A percentile compares a stretch with the other conserved stretches of the same genome.
These are phyloP conservation scores for Coemansia sp. DNA, from an alignment of 192 early-diverging fungal species.

Conservation along the genomic window DNA sequence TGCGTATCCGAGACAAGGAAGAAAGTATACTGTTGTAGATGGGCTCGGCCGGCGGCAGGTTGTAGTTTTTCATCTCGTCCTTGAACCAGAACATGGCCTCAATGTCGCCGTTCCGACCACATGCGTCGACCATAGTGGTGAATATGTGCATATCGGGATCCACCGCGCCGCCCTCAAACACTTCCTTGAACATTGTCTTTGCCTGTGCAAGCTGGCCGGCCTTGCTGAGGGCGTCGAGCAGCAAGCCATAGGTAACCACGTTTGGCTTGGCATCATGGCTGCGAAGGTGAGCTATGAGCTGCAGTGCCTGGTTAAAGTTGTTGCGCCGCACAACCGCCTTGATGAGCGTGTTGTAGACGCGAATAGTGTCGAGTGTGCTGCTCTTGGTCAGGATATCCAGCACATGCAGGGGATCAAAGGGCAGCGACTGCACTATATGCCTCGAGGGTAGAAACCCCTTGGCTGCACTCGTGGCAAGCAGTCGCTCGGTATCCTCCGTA, in stretches of 20 bases:
- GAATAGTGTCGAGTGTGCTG: slow-evolving; percentile 22
- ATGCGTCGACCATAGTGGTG: slow-evolving; percentile 49
- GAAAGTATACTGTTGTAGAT: slow-evolving; percentile 50
- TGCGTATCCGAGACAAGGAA: slow-evolving; percentile 27
- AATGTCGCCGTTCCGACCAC: slow-evolving; percentile 41
- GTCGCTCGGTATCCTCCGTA: slow-evolving; percentile 18
- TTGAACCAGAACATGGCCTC: slow-evolving; percentile 31
- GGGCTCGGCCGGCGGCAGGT: slow-evolving; percentile 18
- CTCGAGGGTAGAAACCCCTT: slow-evolving; percentile 33
- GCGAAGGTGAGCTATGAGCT: slow-evolving; percentile 45
- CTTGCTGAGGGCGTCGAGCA: slow-evolving; percentile 54
- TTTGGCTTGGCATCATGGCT: slow-evolving; percentile 29
- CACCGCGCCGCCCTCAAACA: slow-evolving; percentile 19
- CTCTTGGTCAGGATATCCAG: slow-evolving; percentile 25
- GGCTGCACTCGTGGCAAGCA: slow-evolving; percentile 19
- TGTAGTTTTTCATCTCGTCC: slow-evolving; percentile 26
- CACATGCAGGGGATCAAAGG: slow-evolving; percentile 26
- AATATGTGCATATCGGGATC: slow-evolving; percentile 44
- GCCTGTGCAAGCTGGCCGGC: slow-evolving; percentile 38
- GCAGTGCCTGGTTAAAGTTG: slow-evolving; percentile 30
- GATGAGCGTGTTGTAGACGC: slow-evolving; percentile 50
- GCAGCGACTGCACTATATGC: slow-evolving; percentile 24
- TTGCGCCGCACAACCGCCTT: slow-evolving; percentile 35
- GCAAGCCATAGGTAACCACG: slow-evolving; percentile 43
- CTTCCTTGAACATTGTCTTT: slow-evolving; percentile 30